Evolutionary conservation across 306 rosid species (phyloP).

Genomic region (Rosa rugosa): DNA sequence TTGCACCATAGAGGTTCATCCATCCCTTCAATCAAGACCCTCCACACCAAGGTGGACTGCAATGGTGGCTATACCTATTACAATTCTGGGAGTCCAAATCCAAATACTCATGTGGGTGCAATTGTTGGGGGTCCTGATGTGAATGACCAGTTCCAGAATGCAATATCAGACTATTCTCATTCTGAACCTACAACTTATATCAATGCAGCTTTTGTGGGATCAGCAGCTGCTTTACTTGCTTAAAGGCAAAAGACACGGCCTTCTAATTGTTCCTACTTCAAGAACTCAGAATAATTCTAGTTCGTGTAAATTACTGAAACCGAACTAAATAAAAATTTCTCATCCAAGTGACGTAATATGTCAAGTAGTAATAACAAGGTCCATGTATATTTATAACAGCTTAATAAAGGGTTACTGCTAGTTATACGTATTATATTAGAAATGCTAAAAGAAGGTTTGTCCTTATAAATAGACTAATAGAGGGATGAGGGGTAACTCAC

Average conservation of each 20-base stretch:
- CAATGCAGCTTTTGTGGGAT: conserved; percentile 80
- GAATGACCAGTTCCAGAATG: conserved; percentile 59
- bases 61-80: conserved; percentile 56
- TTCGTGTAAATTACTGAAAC: neutral
- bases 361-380: neutral
- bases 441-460: neutral
- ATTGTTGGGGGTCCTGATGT: conserved; percentile 80
- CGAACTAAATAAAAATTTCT: neutral
- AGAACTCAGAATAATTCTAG: neutral
- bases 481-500: neutral
- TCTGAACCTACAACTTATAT: conserved; percentile 72
- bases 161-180: conserved; percentile 73
- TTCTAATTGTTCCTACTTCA: neutral
- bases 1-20: conserved; percentile 87
- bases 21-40: conserved; percentile 58
- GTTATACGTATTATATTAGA: too few relatives aligned
- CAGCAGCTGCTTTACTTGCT: conserved; percentile 57
- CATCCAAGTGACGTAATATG: neutral
- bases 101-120: conserved; percentile 71
- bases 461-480: neutral
- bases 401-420: neutral
- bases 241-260: neutral
- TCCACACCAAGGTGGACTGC: conserved; percentile 59
- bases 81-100: conserved; percentile 55
- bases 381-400: neutral